phyloP scores from a whole-genome alignment of 225 moss, liverwort and hornwort species.

The Lunularia cruciata region DNA sequence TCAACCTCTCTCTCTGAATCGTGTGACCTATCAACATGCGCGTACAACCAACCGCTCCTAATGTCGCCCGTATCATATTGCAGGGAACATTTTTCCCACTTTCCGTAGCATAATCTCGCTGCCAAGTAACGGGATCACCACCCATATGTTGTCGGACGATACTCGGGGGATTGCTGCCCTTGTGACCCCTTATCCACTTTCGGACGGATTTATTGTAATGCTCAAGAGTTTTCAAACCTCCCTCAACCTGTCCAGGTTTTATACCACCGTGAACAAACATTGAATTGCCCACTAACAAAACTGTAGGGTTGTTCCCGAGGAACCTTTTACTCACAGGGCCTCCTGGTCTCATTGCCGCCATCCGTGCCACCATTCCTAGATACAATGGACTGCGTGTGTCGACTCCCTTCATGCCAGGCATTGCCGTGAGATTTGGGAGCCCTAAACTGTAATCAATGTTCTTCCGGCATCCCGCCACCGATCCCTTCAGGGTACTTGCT shows the following conservation, averaged over 20 bases:
- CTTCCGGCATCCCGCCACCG: neutral
- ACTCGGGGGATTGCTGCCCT: too few relatives aligned
- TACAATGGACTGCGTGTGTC: neutral
- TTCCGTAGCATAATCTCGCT: neutral
- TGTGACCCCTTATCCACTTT: neutral
- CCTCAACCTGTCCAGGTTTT: neutral
- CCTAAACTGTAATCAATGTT: neutral
- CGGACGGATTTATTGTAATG: neutral
- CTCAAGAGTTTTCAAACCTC: neutral
- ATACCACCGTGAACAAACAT: constrained; percentile 36
- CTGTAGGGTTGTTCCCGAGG: constrained; percentile 5
- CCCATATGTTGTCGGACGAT: too few relatives aligned
- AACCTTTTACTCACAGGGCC: constrained; percentile 25
- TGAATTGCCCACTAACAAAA: constrained; percentile 24
- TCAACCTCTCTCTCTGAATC: neutral
- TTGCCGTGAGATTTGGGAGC: neutral
- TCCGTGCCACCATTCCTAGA: neutral
- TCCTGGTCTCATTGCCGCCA: constrained; percentile 29
- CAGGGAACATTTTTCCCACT: neutral
- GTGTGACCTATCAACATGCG: constrained; percentile 28
- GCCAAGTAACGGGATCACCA: neutral
- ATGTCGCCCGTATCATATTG: neutral
- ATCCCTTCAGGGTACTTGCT: neutral
- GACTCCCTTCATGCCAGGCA: neutral
- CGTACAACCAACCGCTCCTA: neutral